Percentiles rank a stretch among this genome's conserved stretches.
Conservation (phyloP, 1,284 basidiomycete genomes). For the Neotropicomus parvogracilis region DNA sequence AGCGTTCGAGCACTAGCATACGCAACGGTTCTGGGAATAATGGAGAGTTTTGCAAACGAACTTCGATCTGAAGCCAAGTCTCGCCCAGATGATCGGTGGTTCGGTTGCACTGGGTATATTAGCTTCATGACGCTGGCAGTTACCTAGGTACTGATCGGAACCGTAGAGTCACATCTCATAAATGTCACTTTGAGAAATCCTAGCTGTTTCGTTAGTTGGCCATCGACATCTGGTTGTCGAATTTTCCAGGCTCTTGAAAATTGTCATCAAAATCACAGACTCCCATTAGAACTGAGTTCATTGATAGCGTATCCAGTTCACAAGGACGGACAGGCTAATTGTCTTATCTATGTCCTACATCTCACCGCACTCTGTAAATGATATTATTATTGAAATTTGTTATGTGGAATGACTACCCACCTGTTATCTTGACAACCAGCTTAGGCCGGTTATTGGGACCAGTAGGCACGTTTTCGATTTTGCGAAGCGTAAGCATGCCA, state of each 20-base stretch:
- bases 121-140: no score
- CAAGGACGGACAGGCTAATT: background rate
- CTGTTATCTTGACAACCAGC: conserved; percentile 78
- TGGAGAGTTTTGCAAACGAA: no score
- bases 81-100: background rate
- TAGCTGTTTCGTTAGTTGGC: no score
- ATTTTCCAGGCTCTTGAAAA: background rate
- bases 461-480: conserved; percentile 92
- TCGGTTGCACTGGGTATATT: no score
- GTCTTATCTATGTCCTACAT: conserved; percentile 20
- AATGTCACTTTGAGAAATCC: no score
- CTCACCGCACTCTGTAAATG: conserved; percentile 30
- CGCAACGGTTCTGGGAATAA: no score
- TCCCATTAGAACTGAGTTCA: background rate
- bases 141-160: no score
- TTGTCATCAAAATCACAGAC: background rate
- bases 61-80: no score
- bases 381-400: background rate
- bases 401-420: conserved; percentile 40
- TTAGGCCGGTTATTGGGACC: conserved; percentile 86
- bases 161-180: no score
- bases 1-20: background rate
- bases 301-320: background rate
- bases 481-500: conserved; percentile 85
- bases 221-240: no score